Percentiles rank a stretch among this genome's conserved stretches.
These are phyloP conservation scores for Patellifolia procumbens DNA, from an alignment of 179 eudicot species.

Conservation along the genomic window DNA sequence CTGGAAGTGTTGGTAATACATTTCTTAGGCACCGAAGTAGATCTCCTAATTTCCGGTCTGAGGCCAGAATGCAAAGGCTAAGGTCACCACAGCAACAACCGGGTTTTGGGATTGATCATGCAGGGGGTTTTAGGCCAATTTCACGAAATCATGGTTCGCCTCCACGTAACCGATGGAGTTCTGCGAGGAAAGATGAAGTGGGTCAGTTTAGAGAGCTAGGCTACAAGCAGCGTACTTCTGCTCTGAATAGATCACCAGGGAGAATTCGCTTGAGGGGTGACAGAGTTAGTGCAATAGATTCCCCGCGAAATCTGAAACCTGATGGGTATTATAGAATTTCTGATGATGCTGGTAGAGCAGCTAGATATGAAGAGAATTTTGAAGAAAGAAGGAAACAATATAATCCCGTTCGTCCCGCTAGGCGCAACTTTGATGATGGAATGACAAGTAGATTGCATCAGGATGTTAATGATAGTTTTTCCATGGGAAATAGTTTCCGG, in stretches of 20 bases:
- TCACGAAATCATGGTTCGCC: constrained; percentile 34
- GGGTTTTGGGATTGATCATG: constrained; percentile 25
- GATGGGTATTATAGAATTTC: constrained; percentile 30
- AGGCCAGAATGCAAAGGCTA: constrained; percentile 34
- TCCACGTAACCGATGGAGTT: constrained; percentile 33
- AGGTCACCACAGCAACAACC: constrained; percentile 36
- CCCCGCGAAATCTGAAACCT: constrained; percentile 28
- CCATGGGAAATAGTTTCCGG: constrained; percentile 10
- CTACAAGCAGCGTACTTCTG: constrained; percentile 29
- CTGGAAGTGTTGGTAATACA: constrained; percentile 31
- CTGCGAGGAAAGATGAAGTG: constrained; percentile 30
- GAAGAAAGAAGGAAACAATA: constrained; percentile 35
- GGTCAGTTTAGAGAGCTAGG: constrained; percentile 33
- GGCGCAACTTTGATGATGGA: constrained; percentile 36
- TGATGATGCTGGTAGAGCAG: constrained; percentile 28
- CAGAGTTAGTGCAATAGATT: constrained; percentile 22
- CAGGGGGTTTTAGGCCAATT: constrained; percentile 30
- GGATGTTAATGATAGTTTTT: constrained; percentile 27
- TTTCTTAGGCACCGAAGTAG: constrained; percentile 37
- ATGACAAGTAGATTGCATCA: constrained; percentile 31
- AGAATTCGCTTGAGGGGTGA: constrained; percentile 32
- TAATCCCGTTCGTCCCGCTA: constrained; percentile 26
- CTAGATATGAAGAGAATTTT: constrained; percentile 33
- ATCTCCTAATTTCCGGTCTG: constrained; percentile 45
- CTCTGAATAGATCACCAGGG: constrained; percentile 34